phyloP scores from a whole-genome alignment of 164 flowering plant species.

The Brasenia schreberi region DNA sequence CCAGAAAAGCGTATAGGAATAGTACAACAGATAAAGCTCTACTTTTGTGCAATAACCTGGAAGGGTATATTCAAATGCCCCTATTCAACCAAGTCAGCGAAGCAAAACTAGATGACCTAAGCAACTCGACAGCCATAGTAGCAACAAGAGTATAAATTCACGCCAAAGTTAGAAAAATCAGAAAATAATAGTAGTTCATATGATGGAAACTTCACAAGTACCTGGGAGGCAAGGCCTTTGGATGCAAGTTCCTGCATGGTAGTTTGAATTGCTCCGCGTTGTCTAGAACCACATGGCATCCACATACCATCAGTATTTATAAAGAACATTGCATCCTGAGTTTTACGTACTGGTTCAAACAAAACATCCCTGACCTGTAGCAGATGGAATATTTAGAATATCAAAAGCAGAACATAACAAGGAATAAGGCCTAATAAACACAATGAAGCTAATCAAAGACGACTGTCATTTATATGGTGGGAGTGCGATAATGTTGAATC shows the following conservation, averaged over 20 bases:
- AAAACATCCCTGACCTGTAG: conserved; percentile 89
- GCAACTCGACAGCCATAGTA: neutral
- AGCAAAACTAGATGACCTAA: no score
- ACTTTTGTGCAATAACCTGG: no score
- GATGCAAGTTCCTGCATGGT: conserved; percentile 88
- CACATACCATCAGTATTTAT: conserved; percentile 52
- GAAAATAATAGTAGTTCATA: neutral
- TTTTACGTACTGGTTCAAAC: conserved; percentile 95
- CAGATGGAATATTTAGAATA: no score
- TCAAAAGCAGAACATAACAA: no score
- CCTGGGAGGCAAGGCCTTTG: conserved; percentile 80
- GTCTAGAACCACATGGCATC: conserved; percentile 97
- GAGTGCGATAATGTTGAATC: no score
- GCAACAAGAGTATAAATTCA: no score
- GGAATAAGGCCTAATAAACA: no score
- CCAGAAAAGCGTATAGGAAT: no score
- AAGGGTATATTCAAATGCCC: neutral
- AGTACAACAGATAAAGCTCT: no score
- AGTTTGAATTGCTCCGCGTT: conserved; percentile 72
- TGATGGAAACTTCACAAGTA: conserved; percentile 9
- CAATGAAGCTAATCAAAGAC: neutral
- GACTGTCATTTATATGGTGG: no score
- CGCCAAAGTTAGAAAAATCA: no score
- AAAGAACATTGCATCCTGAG: conserved; percentile 97
- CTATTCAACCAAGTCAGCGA: neutral